These are phyloP conservation scores for Monosporascus sp. DNA, from an alignment of 2,329 filamentous ascomycete genomes.

Conservation along the genomic window DNA sequence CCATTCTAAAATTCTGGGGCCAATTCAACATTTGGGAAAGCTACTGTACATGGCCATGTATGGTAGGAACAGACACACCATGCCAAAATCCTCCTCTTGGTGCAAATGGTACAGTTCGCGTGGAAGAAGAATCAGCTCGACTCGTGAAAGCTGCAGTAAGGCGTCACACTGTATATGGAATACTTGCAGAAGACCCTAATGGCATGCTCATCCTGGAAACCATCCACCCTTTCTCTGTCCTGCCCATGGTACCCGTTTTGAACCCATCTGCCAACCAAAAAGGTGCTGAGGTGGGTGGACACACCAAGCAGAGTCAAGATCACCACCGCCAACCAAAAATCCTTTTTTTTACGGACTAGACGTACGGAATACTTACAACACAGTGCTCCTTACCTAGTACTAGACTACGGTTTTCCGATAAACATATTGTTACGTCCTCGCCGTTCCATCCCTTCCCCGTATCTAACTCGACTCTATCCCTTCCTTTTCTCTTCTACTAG, in stretches of 20 bases:
- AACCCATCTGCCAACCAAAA: background rate
- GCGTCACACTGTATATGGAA: too few relatives aligned
- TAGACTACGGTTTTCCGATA: background rate
- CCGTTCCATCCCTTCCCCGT: background rate
- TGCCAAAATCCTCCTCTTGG: background rate
- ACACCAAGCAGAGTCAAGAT: background rate
- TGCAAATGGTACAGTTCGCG: too few relatives aligned
- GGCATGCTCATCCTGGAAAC: too few relatives aligned
- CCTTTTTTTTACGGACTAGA: background rate
- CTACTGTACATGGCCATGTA: slow-evolving; percentile 9
- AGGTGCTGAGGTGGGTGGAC: background rate
- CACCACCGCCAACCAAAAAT: background rate
- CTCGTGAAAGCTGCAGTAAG: too few relatives aligned
- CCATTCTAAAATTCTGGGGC: slow-evolving; percentile 8
- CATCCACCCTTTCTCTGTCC: background rate
- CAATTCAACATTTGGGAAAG: slow-evolving; percentile 29
- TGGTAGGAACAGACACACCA: background rate
- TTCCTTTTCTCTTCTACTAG: background rate
- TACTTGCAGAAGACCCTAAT: background rate
- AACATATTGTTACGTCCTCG: background rate
- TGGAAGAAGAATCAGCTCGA: too few relatives aligned
- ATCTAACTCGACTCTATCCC: background rate
- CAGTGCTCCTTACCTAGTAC: background rate
- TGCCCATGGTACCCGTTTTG: too few relatives aligned
- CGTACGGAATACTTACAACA: background rate